Evolutionary conservation across 768 basidiomycete species (phyloP).

Genomic region (Psilocybe sp.): DNA sequence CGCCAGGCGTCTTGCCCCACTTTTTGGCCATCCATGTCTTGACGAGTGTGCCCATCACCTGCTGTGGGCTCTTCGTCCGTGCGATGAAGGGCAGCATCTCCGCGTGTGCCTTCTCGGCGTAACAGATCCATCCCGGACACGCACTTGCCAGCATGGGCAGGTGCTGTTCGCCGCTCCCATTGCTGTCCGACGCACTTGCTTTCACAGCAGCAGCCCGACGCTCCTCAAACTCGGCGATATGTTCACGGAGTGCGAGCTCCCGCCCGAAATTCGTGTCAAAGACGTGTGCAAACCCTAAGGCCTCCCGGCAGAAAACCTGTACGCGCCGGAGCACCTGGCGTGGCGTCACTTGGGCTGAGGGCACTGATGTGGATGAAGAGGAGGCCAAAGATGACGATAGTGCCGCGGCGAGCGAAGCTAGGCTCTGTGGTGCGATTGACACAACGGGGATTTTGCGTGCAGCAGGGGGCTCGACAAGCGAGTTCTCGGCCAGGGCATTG

Average conservation of each 20-base stretch:
- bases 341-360: slow-evolving; percentile 30
- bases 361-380: slow-evolving; percentile 18
- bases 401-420: slow-evolving; percentile 22
- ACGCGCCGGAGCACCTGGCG: slow-evolving; percentile 68
- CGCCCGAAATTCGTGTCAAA: slow-evolving; percentile 96
- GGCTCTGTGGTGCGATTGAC: slow-evolving; percentile 24
- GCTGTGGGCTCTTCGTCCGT: slow-evolving; percentile 88
- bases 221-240: slow-evolving; percentile 77
- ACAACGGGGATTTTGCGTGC: slow-evolving; percentile 18
- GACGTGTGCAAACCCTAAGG: slow-evolving; percentile 75
- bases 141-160: slow-evolving; percentile 94
- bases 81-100: slow-evolving; percentile 93
- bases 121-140: slow-evolving; percentile 99
- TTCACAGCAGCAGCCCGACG: slow-evolving; percentile 39
- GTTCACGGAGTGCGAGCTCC: slow-evolving; percentile 81
- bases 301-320: slow-evolving; percentile 61
- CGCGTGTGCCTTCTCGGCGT: slow-evolving; percentile 95
- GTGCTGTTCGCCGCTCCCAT: slow-evolving; percentile 1
- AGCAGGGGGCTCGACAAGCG: not conserved
- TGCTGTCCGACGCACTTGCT: slow-evolving; percentile 16
- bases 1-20: slow-evolving; percentile 73
- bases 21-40: slow-evolving; percentile 79
- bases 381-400: slow-evolving; percentile 13
- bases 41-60: slow-evolving; percentile 89
- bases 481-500: slow-evolving; percentile 49